phyloP scores from a whole-genome alignment of 768 basidiomycete genomes.

The Hygrocybe coccinea region DNA sequence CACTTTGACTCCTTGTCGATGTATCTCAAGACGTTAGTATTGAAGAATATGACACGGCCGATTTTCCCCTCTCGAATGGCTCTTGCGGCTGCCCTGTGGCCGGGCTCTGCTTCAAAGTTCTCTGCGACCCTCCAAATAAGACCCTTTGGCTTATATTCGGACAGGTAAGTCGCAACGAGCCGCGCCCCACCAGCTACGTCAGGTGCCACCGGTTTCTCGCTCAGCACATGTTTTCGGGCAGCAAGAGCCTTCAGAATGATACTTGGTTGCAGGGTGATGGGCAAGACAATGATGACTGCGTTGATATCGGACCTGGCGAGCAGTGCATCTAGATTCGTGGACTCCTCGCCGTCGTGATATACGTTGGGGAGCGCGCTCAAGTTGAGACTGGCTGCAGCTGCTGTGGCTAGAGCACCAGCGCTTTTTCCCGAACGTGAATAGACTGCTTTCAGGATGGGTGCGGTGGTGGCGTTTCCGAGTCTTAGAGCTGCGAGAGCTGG shows the following conservation, averaged over 20 bases:
- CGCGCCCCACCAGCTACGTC: constrained; percentile 59
- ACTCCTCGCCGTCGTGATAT: constrained; percentile 38
- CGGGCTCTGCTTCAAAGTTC: constrained; percentile 69
- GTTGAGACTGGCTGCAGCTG: constrained; percentile 39
- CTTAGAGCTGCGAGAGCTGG: no score
- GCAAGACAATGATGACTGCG: constrained; percentile 71
- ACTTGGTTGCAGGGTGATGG: constrained; percentile 68
- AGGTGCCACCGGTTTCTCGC: constrained; percentile 82
- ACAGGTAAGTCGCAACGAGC: constrained; percentile 64
- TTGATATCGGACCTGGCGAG: constrained; percentile 64
- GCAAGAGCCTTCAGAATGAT: constrained; percentile 58
- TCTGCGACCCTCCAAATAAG: constrained; percentile 80
- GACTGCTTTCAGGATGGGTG: constrained; percentile 51
- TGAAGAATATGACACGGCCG: constrained; percentile 68
- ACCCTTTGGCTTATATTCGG: constrained; percentile 58
- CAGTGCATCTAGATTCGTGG: constrained; percentile 37
- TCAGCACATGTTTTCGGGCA: constrained; percentile 83
- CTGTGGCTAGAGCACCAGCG: constrained; percentile 47
- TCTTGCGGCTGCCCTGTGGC: constrained; percentile 42
- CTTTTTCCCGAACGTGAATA: constrained; percentile 75
- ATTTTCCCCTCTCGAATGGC: constrained; percentile 57
- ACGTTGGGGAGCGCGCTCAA: constrained; percentile 45
- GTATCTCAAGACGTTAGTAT: constrained; percentile 45
- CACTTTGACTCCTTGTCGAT: constrained; percentile 64
- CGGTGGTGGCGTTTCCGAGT: constrained; percentile 30